Evolutionary conservation across 1,284 basidiomycete species (phyloP).

Genomic region (Coniferiporia weirii): DNA sequence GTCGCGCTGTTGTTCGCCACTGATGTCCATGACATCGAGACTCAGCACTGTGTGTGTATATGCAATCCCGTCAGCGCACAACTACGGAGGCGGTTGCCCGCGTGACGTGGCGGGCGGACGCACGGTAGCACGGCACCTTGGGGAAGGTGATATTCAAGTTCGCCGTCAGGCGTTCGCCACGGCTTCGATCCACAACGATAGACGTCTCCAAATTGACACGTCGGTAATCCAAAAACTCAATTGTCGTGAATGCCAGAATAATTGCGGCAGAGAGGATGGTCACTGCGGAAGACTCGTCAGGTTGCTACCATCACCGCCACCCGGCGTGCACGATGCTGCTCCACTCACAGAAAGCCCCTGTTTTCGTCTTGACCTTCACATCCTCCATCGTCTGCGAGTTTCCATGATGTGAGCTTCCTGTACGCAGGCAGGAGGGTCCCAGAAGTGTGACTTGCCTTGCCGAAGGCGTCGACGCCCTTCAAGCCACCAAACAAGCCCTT

Average conservation of each 20-base stretch:
- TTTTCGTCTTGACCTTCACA: conserved; percentile 95
- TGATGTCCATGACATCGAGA: conserved; percentile 97
- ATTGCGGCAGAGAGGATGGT: conserved; percentile 90
- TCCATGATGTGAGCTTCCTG: conserved; percentile 7
- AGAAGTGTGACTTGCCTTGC: conserved; percentile 63
- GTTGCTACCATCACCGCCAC: neutral
- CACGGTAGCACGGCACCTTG: conserved; percentile 94
- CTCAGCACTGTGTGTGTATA: conserved; percentile 66
- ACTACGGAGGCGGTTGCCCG: neutral
- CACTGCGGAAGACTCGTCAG: conserved; percentile 45
- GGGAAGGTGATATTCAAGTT: conserved; percentile 95
- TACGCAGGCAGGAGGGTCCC: conserved; percentile 16
- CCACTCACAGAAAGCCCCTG: conserved; percentile 80
- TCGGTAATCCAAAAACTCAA: conserved; percentile 96
- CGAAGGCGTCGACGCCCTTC: conserved; percentile 94
- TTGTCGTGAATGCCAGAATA: conserved; percentile 85
- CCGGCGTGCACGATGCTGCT: neutral
- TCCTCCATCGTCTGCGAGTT: conserved; percentile 84
- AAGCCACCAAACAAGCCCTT: conserved; percentile 62
- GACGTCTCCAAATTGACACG: conserved; percentile 83
- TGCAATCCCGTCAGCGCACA: neutral
- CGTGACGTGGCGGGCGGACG: conserved; percentile 31
- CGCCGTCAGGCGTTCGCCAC: conserved; percentile 92
- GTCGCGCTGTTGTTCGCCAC: conserved; percentile 90
- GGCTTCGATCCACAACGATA: conserved; percentile 86